Base-by-base conservation (phyloP, 805 yeast species). In the Gaillardinia entomophila region DNA sequence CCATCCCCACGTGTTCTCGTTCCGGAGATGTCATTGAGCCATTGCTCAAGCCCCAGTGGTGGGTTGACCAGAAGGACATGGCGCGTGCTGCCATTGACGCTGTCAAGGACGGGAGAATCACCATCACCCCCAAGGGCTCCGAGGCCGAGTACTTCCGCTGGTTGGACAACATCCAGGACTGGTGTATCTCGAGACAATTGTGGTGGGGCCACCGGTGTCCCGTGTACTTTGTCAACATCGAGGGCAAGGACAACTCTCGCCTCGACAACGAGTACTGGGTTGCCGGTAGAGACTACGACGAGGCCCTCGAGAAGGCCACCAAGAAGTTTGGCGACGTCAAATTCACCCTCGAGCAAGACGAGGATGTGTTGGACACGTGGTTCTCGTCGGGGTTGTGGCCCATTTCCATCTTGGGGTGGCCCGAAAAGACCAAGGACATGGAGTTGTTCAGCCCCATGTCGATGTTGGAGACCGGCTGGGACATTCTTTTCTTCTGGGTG, bases 131-230 rank as follows among this genome's bases (percentile, higher is more conserved):
- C 47, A 82, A 83, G 62, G 68, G 89, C 14, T 88, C 96, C 11
- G 95, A 88, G 67, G 76, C 82, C 41, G 98, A 92, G 66, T 92
- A 82, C 63, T 83, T 82, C 79, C 85, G 79, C 58, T 92, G 98
- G 98, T 69, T 90, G 62, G 92, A 81, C 55, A 85, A 87, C 62
- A 83, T 89, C 46, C 97, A 92, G 68, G 98, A 92, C 66, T 92
- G 98, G 98, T 92, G 98, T 79, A 87, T 92, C 42, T 92, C 97
- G 14, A 84, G 98, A 66, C 82, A 76, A 56, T 69, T 76, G 52
- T 76, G 82, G 82, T 85, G 95, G 95, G 98, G 98, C 46, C 98
- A 92, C 68, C 79, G 97, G 67, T 85, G 96, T 64, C 98, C 98
- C 17, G 95, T 85, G 27, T 92, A 92, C 67, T 85, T 86, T 47